Evolutionary conservation across 305 asterid genomes (phyloP), one percentile per base, ranked within the genome.

Genomic region (Fraxinus ornus): DNA sequence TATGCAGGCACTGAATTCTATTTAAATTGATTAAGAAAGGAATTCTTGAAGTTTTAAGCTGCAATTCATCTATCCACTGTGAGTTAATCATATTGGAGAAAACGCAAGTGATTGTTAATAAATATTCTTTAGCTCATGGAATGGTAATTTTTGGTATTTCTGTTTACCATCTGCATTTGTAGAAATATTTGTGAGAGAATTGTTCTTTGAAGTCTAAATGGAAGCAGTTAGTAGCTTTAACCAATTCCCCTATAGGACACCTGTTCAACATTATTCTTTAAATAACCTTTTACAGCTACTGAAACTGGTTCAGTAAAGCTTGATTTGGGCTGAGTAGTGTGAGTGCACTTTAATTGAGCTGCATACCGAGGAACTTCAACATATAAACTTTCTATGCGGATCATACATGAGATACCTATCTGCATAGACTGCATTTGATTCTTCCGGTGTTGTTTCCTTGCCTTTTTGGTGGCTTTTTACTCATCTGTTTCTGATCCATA

Each of bases 321-420:
- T 35, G 35, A 68, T 70, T 70, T 12, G 21, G 37, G 75, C 37
- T 70, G 41, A 30, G 41, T 70, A 30, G 37, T 28, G 19, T 24
- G 41, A 0, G 9, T 70, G 21, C 75, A 15, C 21, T 17, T 35
- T 73, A 9, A 26, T 26, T 75, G 28, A 26, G 66, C 57, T 78
- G 32, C 49, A 17, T 17, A 24, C 57, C 13, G 17, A 71, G 57
- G 19, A 55, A 76, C 64, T 70, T 70, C 22, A 12, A 44, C 72
- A 36, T 39, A 32, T 21, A 26, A 76, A 39, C 78, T 21, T 49
- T 26, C 66, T 12, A 60, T 19, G 44, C 9, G 26, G 19, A 74
- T 76, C 36, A 84, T 64, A 84, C 60, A n/a, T 24, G 44, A 78
- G 66, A 72, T 19, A 55, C 28, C 74, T 79, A 79, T 75, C 73